Evolutionary conservation across 306 rosid species (phyloP).

Genomic region (Malus domestica): DNA sequence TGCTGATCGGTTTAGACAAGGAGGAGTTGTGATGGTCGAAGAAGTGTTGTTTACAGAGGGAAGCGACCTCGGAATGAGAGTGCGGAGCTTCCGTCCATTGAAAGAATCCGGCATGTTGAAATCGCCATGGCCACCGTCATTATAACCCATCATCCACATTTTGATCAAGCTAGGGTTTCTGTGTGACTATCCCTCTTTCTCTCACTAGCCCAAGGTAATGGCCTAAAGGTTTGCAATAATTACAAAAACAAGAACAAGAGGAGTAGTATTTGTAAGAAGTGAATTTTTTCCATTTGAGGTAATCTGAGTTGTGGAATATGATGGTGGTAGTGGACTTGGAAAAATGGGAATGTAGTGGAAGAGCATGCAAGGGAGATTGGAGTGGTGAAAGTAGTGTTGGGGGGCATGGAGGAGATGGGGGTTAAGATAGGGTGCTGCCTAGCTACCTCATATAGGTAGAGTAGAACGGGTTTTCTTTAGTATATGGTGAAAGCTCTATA

Average conservation of each 20-base stretch:
- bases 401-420: background rate
- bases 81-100: slow-evolving; percentile 56
- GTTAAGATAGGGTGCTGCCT: slow-evolving; percentile 22
- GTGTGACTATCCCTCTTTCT: background rate
- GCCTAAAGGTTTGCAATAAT: background rate
- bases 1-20: slow-evolving; percentile 27
- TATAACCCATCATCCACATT: slow-evolving; percentile 88
- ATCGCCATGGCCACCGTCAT: slow-evolving; percentile 39
- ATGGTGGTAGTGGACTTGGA: background rate
- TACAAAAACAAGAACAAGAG: background rate
- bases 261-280: background rate
- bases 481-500: slow-evolving; percentile 24
- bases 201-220: background rate
- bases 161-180: background rate
- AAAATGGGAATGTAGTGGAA: background rate
- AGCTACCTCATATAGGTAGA: slow-evolving; percentile 8
- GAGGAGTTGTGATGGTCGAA: slow-evolving; percentile 30
- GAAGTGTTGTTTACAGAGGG: slow-evolving; percentile 32
- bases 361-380: background rate
- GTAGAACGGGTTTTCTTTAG: slow-evolving; percentile 25
- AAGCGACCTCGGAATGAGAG: slow-evolving; percentile 63
- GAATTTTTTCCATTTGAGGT: background rate
- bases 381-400: background rate
- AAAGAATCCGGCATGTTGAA: slow-evolving; percentile 55
- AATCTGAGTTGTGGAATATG: background rate